Percentiles rank a stretch among this genome's conserved stretches.
These are phyloP conservation scores for Ceratocystis lukuohia DNA, from an alignment of 2,329 filamentous ascomycete species.

Conservation along the genomic window DNA sequence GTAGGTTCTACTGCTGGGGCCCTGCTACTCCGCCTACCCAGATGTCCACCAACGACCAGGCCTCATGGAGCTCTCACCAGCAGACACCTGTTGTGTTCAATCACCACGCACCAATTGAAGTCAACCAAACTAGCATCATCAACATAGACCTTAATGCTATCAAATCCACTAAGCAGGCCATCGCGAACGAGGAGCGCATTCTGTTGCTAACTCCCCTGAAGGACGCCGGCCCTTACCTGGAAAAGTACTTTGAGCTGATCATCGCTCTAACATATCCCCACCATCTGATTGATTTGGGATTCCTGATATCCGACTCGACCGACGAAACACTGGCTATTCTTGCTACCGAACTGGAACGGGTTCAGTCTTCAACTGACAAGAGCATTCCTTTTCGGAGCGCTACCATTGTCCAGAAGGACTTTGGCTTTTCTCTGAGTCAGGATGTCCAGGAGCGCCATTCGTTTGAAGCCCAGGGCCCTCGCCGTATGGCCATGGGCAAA, in stretches of 20 bases:
- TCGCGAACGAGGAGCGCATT: constrained; percentile 70
- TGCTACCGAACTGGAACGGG: constrained; percentile 68
- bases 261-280: constrained; percentile 87
- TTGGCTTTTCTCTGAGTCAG: constrained; percentile 62
- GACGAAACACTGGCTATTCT: constrained; percentile 88
- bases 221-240: constrained; percentile 69
- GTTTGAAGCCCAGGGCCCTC: constrained; percentile 76
- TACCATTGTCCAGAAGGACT: constrained; percentile 81
- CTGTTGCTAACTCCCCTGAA: constrained; percentile 87
- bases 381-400: constrained; percentile 75
- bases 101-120: constrained; percentile 72
- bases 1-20: constrained; percentile 93
- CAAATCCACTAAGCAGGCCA: constrained; percentile 64
- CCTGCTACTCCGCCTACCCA: constrained; percentile 91
- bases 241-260: constrained; percentile 87
- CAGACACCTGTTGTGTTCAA: constrained; percentile 94
- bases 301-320: constrained; percentile 80
- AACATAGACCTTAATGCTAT: constrained; percentile 76
- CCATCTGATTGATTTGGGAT: constrained; percentile 84
- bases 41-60: constrained; percentile 83
- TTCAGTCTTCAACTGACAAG: constrained; percentile 63
- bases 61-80: constrained; percentile 75
- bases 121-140: constrained; percentile 69
- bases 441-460: constrained; percentile 70
- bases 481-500: constrained; percentile 77